Conservation (phyloP, 768 basidiomycete species). For the Trametopsis cervina region DNA sequence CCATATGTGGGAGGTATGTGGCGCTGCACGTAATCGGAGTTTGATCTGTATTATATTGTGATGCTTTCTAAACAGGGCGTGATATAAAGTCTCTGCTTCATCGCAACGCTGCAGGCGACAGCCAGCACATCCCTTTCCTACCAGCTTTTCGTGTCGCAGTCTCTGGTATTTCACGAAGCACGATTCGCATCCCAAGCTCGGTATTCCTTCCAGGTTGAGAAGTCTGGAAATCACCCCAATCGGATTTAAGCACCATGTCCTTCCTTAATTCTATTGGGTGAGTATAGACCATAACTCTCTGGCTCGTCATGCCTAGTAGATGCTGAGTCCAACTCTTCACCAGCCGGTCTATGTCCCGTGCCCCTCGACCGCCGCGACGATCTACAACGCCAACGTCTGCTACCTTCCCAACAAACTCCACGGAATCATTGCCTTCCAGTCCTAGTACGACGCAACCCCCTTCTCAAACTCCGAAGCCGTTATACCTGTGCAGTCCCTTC, state of each 20-base stretch:
- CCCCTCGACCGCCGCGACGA: conserved; percentile 62
- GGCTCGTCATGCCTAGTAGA: too few relatives aligned
- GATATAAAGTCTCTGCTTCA: background rate
- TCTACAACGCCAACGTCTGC: conserved; percentile 71
- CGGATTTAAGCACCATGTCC: conserved; percentile 48
- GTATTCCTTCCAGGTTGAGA: too few relatives aligned
- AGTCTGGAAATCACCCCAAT: too few relatives aligned
- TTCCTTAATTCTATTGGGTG: conserved; percentile 82
- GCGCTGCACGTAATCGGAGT: background rate
- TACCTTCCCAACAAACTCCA: background rate
- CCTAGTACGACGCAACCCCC: conserved; percentile 29
- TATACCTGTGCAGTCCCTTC: conserved; percentile 92
- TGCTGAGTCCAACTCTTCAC: too few relatives aligned
- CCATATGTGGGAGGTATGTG: background rate
- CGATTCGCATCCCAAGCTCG: too few relatives aligned
- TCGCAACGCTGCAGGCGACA: too few relatives aligned
- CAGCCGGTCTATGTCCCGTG: conserved; percentile 72
- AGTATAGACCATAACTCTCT: too few relatives aligned
- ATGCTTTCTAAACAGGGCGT: background rate
- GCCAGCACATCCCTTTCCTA: too few relatives aligned
- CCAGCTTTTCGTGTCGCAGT: too few relatives aligned
- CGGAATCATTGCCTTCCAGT: conserved; percentile 4
- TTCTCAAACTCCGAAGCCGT: conserved; percentile 52
- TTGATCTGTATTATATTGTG: background rate
- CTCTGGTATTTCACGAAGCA: too few relatives aligned